Evolutionary conservation across 2,329 filamentous ascomycete genomes (phyloP), one percentile per base, ranked within the genome.

Genomic region (Alternaria sp.): DNA sequence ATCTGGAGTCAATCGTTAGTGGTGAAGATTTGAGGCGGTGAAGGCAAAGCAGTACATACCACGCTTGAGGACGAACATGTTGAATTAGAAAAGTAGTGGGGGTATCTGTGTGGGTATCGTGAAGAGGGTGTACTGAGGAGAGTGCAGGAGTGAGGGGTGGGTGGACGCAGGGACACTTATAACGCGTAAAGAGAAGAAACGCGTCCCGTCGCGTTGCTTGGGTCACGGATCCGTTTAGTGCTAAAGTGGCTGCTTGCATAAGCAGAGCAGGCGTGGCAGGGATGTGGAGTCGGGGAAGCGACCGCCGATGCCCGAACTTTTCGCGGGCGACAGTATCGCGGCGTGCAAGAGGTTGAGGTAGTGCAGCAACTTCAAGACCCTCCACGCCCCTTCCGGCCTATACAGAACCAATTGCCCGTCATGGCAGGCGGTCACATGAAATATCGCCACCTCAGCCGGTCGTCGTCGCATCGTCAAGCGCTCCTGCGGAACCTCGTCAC

Each of bases 401-500:
- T 32, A 28, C 46, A 59, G 47, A 36, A 43, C 54, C 61, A 65
- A 65, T 69, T 67, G 58, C 68, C 63, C 59, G 46, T 50, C 68
- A 97, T 97, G 94, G 93, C 93, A 69, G 93, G 93, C 75, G 93
- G 92, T 70, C 86, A 89, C 69, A 87, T 93, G 80, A 96, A 93
- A 84, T 97, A 95, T 84, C 91, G 96, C 72, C 92, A 96, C 81
- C 85, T 99, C 66, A 90, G 90, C 82, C 93, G 96, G 73, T 87
- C 89, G 71, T 97, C 93, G 55, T 85, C 95, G 59, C 96, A 97
- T 80, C 89, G 96, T 79, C 89, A 95, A 84, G 95, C 96, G 57
- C 89, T 99, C 72, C 90, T 99, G 71, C 93, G 96, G 77, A 97
- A 98, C 83, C 86, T 99, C 65, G 94, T 98, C 79, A 97, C 95